Percentiles rank a stretch among this genome's conserved stretches.
phyloP scores from a whole-genome alignment of 768 basidiomycete species.

The Termitomyces sp. region DNA sequence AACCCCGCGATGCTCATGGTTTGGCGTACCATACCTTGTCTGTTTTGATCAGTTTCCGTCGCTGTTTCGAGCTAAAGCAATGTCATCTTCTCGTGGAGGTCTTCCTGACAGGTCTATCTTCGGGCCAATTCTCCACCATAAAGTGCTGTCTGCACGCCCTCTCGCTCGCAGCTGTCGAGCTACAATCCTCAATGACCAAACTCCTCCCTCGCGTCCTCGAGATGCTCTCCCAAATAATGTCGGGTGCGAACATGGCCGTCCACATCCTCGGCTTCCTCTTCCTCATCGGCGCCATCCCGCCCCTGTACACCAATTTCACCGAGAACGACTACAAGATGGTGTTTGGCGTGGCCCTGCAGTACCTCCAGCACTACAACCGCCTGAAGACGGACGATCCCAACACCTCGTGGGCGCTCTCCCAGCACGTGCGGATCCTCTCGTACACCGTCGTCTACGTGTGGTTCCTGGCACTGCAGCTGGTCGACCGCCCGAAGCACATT shows the following conservation, averaged over 20 bases:
- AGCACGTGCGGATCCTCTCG: slow-evolving; percentile 86
- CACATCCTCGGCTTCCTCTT: slow-evolving; percentile 92
- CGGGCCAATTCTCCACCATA: slow-evolving; percentile 68
- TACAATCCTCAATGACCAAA: slow-evolving; percentile 77
- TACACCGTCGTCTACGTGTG: slow-evolving; percentile 91
- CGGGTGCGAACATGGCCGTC: slow-evolving; percentile 88
- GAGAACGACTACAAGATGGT: slow-evolving; percentile 89
- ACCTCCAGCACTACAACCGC: slow-evolving; percentile 86
- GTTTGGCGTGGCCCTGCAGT: slow-evolving; percentile 90
- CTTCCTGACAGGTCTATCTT: slow-evolving; percentile 56
- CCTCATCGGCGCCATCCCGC: slow-evolving; percentile 76
- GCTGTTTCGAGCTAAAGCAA: slow-evolving; percentile 64
- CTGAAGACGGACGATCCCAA: slow-evolving; percentile 38
- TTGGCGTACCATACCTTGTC: slow-evolving; percentile 84
- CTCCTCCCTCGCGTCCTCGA: slow-evolving; percentile 76
- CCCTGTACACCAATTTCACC: slow-evolving; percentile 85
- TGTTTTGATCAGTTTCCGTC: slow-evolving; percentile 82
- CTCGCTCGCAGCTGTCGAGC: slow-evolving; percentile 81
- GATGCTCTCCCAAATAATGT: slow-evolving; percentile 91
- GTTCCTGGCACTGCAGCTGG: slow-evolving; percentile 85
- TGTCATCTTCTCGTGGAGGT: slow-evolving; percentile 71
- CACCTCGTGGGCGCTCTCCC: slow-evolving; percentile 81
- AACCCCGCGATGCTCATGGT: slow-evolving; percentile 79
- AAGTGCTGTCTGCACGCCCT: slow-evolving; percentile 90
- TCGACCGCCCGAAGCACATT: slow-evolving; percentile 76